Evolutionary conservation across 2,329 filamentous ascomycete species (phyloP).

Genomic region (Helminthosporium solani): DNA sequence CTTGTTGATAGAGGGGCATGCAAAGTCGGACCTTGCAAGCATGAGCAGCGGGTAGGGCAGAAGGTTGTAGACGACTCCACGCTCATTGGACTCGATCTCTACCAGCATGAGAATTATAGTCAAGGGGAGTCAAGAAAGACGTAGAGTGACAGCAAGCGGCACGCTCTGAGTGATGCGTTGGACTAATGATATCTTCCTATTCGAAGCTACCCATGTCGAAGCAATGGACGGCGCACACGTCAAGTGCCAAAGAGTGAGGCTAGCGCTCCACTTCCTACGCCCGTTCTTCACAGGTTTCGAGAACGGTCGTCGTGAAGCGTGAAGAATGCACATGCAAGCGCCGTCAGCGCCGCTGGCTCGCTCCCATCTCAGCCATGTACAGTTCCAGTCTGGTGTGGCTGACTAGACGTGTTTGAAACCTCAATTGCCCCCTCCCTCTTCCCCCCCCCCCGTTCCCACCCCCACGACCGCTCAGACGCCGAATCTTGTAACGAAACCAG

Average conservation of each 20-base stretch:
- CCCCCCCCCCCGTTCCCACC: conserved; percentile 16
- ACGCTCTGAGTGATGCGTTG: conserved; percentile 32
- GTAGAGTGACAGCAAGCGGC: conserved; percentile 25
- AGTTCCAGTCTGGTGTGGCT: conserved; percentile 15
- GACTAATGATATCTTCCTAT: conserved; percentile 30
- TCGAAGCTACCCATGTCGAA: not conserved
- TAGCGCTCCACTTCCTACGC: conserved; percentile 27
- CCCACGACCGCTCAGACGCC: conserved; percentile 23
- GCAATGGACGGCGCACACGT: not conserved
- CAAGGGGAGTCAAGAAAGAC: conserved; percentile 16
- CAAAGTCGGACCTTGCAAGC: too few relatives aligned
- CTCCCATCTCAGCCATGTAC: conserved; percentile 16
- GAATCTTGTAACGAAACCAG: conserved; percentile 18
- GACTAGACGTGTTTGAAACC: conserved; percentile 18
- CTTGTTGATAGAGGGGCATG: too few relatives aligned
- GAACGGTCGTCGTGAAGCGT: conserved; percentile 23
- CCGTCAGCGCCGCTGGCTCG: conserved; percentile 13
- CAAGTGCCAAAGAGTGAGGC: conserved; percentile 16
- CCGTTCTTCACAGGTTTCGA: conserved; percentile 29
- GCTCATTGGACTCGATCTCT: conserved; percentile 10
- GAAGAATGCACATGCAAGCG: conserved; percentile 19
- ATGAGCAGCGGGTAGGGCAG: conserved; percentile 5
- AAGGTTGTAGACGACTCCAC: not conserved
- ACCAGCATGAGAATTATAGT: conserved; percentile 16
- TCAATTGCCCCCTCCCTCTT: conserved; percentile 20